Evolutionary conservation across 345 rosid species (phyloP).

Genomic region (Aquilaria sinensis): DNA sequence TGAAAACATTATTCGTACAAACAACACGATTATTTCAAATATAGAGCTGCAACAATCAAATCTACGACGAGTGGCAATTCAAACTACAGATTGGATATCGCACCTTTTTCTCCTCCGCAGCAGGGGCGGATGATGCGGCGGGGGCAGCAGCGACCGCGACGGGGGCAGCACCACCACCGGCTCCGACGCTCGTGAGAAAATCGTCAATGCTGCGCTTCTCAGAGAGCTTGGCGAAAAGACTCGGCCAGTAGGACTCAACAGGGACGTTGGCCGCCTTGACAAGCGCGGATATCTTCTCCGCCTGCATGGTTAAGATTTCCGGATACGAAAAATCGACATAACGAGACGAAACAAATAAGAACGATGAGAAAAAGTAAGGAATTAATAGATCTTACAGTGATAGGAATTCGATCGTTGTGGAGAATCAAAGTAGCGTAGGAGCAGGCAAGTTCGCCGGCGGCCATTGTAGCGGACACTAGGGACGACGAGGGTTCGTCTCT

Average conservation of each 20-base stretch:
- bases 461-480: constrained; percentile 20
- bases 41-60: background rate
- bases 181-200: constrained; percentile 40
- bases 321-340: background rate
- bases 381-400: constrained; percentile 32
- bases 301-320: constrained; percentile 11
- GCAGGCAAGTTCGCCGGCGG: constrained; percentile 51
- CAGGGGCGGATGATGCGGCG: constrained; percentile 25
- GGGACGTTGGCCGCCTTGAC: constrained; percentile 41
- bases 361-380: background rate
- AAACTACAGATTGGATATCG: background rate
- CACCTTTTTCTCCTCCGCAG: constrained; percentile 37
- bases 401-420: constrained; percentile 49
- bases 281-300: constrained; percentile 50
- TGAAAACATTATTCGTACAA: constrained; percentile 48
- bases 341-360: background rate
- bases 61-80: background rate
- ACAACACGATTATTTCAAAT: constrained; percentile 9
- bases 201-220: constrained; percentile 46
- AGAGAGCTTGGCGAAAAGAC: constrained; percentile 50
- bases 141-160: constrained; percentile 17
- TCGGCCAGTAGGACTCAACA: constrained; percentile 63
- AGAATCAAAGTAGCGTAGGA: constrained; percentile 58
- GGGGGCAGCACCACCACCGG: constrained; percentile 35
- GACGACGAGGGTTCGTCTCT: background rate